phyloP scores from a whole-genome alignment of 2,329 filamentous ascomycete species.

The Pleurostoma richardsiae region DNA sequence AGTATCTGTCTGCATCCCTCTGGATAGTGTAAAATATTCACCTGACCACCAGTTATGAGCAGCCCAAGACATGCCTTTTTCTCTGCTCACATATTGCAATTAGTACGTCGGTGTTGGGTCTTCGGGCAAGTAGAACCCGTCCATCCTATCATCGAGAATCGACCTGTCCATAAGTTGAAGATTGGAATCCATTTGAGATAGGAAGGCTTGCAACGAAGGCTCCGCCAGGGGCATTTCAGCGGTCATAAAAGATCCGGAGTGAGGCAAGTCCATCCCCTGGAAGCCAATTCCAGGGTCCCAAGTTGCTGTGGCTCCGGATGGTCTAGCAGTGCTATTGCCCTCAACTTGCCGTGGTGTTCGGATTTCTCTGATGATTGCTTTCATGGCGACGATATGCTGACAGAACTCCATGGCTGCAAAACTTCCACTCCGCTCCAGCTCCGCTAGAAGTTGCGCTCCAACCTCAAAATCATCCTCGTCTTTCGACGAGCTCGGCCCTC shows the following conservation, averaged over 20 bases:
- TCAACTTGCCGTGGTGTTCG: conserved; percentile 3
- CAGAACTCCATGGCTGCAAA: conserved; percentile 34
- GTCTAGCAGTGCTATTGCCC: not conserved
- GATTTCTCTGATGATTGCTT: conserved; percentile 15
- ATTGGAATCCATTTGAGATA: not conserved
- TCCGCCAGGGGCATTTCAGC: conserved; percentile 28
- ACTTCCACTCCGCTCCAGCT: conserved; percentile 32
- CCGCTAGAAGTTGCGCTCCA: conserved; percentile 28
- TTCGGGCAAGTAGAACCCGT: conserved; percentile 14
- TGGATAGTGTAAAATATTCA: no score
- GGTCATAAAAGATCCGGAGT: conserved; percentile 12
- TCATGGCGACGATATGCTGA: conserved; percentile 31
- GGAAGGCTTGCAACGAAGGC: conserved; percentile 22
- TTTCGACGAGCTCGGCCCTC: conserved; percentile 19
- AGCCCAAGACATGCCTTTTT: no score
- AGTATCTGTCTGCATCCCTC: no score
- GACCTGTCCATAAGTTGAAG: conserved; percentile 7
- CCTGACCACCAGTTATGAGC: no score
- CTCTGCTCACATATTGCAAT: no score
- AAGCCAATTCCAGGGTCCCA: not conserved
- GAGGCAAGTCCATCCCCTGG: not conserved
- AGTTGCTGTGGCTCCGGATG: not conserved
- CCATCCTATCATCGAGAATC: not conserved
- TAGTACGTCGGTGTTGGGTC: not conserved
- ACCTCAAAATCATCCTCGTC: conserved; percentile 34